A percentile compares a stretch with the other conserved stretches of the same genome.
Conservation (phyloP, 169 alveolate species). For the Eimeria acervulina region DNA sequence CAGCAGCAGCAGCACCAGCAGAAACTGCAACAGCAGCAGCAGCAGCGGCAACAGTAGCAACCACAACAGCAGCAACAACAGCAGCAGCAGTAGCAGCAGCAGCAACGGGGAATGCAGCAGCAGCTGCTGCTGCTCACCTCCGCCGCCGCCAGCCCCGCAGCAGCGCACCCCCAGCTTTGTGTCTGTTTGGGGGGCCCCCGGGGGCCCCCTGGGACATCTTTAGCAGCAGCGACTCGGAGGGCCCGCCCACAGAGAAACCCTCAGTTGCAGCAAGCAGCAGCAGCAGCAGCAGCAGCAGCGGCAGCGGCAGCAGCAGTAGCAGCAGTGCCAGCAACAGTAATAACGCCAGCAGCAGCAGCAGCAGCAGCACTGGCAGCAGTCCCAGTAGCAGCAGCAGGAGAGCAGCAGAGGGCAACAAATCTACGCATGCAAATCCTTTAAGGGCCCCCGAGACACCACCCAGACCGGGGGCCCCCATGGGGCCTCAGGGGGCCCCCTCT, state of each 20-base stretch:
- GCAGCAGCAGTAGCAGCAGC: slow-evolving; percentile 36
- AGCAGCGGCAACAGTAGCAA: slow-evolving; percentile 30
- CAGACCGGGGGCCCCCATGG: slow-evolving; percentile 39
- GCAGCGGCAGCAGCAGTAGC: background rate
- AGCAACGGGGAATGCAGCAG: background rate
- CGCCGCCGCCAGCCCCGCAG: slow-evolving; percentile 75
- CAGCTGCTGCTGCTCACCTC: slow-evolving; percentile 14
- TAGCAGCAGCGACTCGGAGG: slow-evolving; percentile 66
- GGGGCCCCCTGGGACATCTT: background rate
- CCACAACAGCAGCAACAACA: background rate
- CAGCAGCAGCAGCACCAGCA: background rate
- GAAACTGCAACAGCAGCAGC: slow-evolving; percentile 13
- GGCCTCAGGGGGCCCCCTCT: slow-evolving; percentile 46
- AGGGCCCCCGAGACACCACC: slow-evolving; percentile 14
- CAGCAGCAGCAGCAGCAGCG: slow-evolving; percentile 71
- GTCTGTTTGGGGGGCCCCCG: slow-evolving; percentile 15
- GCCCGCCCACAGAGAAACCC: background rate
- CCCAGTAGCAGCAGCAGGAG: slow-evolving; percentile 8
- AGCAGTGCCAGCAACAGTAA: background rate
- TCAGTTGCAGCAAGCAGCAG: background rate
- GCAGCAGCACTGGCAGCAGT: slow-evolving; percentile 5
- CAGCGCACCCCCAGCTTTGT: slow-evolving; percentile 63
- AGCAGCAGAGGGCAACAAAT: background rate
- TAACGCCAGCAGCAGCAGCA: background rate
- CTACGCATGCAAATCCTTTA: background rate